These are phyloP conservation scores for Colletotrichum sp. DNA, from an alignment of 2,329 filamentous ascomycete genomes.

Conservation along the genomic window DNA sequence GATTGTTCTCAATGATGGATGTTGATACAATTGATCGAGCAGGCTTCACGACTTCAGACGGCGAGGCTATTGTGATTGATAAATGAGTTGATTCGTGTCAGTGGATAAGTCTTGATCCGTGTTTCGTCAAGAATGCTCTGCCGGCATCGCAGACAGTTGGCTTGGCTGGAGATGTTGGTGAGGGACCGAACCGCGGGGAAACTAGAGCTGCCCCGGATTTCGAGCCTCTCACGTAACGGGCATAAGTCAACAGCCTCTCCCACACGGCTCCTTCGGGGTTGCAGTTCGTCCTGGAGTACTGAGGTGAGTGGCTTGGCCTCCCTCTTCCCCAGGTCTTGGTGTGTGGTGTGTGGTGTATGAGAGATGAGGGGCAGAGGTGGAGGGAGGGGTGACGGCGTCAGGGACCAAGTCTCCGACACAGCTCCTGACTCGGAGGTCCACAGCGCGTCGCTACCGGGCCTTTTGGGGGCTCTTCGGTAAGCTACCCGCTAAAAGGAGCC, in stretches of 20 bases:
- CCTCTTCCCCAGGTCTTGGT: not conserved
- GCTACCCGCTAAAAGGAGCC: not conserved
- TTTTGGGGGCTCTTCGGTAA: not conserved
- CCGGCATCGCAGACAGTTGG: not conserved
- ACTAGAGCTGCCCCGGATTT: not conserved
- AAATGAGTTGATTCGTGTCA: not conserved
- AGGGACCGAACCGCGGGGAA: not conserved
- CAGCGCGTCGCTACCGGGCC: not conserved
- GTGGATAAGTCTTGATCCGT: slow-evolving; percentile 12
- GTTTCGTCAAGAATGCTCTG: not conserved
- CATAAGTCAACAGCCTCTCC: not conserved
- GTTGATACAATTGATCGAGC: not conserved
- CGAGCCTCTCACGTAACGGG: not conserved
- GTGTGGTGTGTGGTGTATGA: not conserved
- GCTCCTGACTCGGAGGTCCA: not conserved
- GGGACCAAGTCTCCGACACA: not conserved
- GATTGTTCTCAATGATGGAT: not conserved
- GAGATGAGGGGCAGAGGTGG: not conserved
- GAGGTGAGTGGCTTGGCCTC: not conserved
- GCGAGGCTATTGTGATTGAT: not conserved
- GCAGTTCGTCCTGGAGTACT: not conserved
- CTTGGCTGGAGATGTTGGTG: not conserved
- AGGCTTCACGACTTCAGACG: not conserved
- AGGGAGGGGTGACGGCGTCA: not conserved
- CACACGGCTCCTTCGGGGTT: not conserved